phyloP scores from a whole-genome alignment of 768 basidiomycete species.

The Glaciozyma martinii region DNA sequence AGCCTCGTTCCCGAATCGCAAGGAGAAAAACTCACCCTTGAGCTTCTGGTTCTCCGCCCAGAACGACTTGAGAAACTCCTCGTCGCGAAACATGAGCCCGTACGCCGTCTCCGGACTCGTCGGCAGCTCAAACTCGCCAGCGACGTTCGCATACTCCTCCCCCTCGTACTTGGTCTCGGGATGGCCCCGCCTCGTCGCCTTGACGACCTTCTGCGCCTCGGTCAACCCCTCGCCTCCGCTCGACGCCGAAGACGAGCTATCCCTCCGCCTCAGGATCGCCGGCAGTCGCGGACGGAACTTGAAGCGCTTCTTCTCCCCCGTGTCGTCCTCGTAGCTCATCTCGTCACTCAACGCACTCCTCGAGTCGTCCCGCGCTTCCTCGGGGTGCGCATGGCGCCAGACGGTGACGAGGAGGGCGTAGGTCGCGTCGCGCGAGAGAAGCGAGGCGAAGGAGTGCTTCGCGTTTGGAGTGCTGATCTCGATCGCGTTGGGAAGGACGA shows the following conservation, averaged over 20 bases:
- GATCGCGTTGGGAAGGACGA: conserved; percentile 93
- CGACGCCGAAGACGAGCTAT: neutral
- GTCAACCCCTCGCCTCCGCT: conserved; percentile 1
- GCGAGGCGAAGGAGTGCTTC: conserved; percentile 67
- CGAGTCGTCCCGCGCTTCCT: neutral
- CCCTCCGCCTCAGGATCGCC: neutral
- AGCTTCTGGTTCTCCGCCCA: conserved; percentile 75
- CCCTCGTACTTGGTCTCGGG: conserved; percentile 20
- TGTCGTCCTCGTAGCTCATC: conserved; percentile 25
- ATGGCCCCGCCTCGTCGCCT: conserved; percentile 3
- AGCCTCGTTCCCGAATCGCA: neutral
- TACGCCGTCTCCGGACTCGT: conserved; percentile 88
- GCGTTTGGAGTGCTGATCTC: conserved; percentile 46
- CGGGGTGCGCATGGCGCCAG: conserved; percentile 76
- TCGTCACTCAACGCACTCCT: conserved; percentile 62
- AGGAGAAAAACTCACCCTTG: conserved; percentile 51
- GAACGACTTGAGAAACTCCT: conserved; percentile 78
- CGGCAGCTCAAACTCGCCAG: conserved; percentile 46
- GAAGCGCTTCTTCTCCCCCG: conserved; percentile 19
- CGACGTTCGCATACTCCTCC: conserved; percentile 23
- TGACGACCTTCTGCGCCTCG: conserved; percentile 28
- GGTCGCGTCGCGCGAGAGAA: conserved; percentile 86
- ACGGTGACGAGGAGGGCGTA: conserved; percentile 89
- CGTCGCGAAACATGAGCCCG: conserved; percentile 85
- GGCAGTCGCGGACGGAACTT: neutral